Conservation (phyloP, 2,329 filamentous ascomycete species). For the Fusarium burgessii region DNA sequence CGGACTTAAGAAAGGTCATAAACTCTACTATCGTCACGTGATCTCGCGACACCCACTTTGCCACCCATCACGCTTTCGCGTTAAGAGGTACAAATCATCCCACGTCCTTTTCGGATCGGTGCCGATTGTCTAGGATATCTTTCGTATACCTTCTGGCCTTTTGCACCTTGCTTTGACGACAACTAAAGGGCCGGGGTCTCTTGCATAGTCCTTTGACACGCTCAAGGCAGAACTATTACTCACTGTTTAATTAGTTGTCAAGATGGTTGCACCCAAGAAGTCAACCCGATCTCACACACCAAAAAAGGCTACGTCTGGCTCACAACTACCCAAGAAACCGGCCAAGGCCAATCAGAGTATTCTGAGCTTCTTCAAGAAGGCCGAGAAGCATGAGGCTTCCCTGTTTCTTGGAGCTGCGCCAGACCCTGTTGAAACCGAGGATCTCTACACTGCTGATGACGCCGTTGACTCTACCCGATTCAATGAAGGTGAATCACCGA, state of each 20-base stretch:
- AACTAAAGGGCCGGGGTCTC: neutral
- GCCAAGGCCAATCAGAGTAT: slow-evolving; percentile 72
- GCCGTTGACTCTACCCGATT: slow-evolving; percentile 47
- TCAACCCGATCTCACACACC: slow-evolving; percentile 49
- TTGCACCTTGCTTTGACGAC: neutral
- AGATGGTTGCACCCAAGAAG: slow-evolving; percentile 53
- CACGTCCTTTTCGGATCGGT: slow-evolving; percentile 18
- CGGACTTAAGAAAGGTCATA: no score
- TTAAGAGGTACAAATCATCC: slow-evolving; percentile 36
- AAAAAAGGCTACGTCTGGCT: slow-evolving; percentile 46
- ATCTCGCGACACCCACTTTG: slow-evolving; percentile 47
- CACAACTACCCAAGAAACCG: slow-evolving; percentile 51
- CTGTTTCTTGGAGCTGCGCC: slow-evolving; percentile 63
- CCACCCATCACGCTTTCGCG: slow-evolving; percentile 38
- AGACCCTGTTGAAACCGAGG: slow-evolving; percentile 38
- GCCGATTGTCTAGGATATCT: neutral
- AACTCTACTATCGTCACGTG: slow-evolving; percentile 44
- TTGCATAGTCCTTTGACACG: neutral
- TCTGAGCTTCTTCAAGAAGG: slow-evolving; percentile 80
- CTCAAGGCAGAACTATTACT: neutral
- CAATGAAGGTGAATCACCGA: slow-evolving; percentile 52
- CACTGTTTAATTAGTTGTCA: slow-evolving; percentile 7
- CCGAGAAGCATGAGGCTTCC: slow-evolving; percentile 67
- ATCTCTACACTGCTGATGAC: slow-evolving; percentile 48
- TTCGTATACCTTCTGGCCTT: neutral